Evolutionary conservation across 148 eudicot species (phyloP), one percentile per base, ranked within the genome.

Genomic region (Mesembryanthemum crystallinum): DNA sequence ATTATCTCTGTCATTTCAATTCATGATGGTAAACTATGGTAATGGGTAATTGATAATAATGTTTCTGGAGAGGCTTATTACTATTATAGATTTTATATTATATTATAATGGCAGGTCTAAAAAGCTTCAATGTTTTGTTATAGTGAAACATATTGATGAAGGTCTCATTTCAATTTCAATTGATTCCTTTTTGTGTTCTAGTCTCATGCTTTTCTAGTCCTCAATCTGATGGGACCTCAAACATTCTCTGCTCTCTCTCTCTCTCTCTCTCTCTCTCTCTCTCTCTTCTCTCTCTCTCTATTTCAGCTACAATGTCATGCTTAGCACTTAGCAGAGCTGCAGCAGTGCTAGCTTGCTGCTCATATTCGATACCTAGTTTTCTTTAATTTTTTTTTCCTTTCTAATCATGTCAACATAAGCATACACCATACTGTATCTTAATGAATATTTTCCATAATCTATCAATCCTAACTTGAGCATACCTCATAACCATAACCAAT

Each of bases 121-220:
- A 73, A 60, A 60, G 35, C 5, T 57, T 68, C 3, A 4, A 11
- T 60, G 76, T 60, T 73, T 73, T 60, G 67, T 27, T 27, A 43
- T 21, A 39, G 59, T 21, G 76, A 47, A 73, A 73, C 69, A 73
- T 73, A 73, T 62, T 62, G 28, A 73, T 73, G 68, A 42, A 37
- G 67, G 61, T 18, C 76, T 24, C 42, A 70, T 64, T 64, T 12
- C 73, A 47, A 69, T 14, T 69, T 27, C 33, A 24, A 45, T 45
- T 62, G 12, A 58, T 23, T 25, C 67, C 24, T 23, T 73, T 73
- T 59, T 3, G 55, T 59, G n/a, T 43, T 55, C 25, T 24, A 11
- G 65, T 37, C n/a, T n/a, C 49, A 72, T 39, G 75, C 67, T 47
- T 68, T 32, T 69, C 32, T 10, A 54, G 4, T 39, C 21, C 23